Percentiles rank a stretch among this genome's conserved stretches.
Evolutionary conservation across 2,329 filamentous ascomycete species (phyloP).

Genomic region (Pseudogymnoascus sp.): DNA sequence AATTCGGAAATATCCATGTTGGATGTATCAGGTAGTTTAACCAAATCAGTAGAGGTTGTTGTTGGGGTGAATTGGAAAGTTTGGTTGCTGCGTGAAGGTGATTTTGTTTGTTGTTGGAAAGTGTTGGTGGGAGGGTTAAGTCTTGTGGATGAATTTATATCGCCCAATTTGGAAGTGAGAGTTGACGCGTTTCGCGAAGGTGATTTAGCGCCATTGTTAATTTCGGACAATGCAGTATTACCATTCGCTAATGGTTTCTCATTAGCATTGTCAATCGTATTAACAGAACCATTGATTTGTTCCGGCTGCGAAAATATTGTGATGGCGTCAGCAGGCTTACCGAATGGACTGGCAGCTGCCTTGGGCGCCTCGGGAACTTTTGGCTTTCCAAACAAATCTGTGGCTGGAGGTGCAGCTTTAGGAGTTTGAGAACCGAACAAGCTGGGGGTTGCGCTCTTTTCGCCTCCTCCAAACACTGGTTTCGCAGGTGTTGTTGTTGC

Average conservation of each 20-base stretch:
- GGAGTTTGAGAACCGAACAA: neutral
- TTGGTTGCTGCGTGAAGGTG: neutral
- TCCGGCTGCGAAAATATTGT: neutral
- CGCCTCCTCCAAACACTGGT: neutral
- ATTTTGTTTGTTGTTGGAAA: neutral
- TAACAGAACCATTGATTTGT: neutral
- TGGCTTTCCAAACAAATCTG: conserved; percentile 1
- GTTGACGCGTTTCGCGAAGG: neutral
- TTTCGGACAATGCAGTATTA: neutral
- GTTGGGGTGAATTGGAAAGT: neutral
- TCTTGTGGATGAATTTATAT: conserved; percentile 2
- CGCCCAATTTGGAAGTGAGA: neutral
- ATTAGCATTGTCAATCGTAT: conserved; percentile 1
- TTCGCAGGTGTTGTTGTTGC: neutral
- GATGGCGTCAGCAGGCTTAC: neutral
- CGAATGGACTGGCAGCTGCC: neutral
- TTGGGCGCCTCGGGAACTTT: neutral
- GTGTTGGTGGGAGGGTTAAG: neutral
- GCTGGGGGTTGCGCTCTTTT: neutral
- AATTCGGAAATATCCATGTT: neutral
- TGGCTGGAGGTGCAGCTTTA: neutral
- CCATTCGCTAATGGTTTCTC: conserved; percentile 5
- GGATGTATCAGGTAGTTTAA: neutral
- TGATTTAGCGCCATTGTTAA: conserved; percentile 1
- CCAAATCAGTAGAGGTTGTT: neutral